Base-by-base conservation (phyloP, 2,329 filamentous ascomycete genomes). In the Beauveria australis region DNA sequence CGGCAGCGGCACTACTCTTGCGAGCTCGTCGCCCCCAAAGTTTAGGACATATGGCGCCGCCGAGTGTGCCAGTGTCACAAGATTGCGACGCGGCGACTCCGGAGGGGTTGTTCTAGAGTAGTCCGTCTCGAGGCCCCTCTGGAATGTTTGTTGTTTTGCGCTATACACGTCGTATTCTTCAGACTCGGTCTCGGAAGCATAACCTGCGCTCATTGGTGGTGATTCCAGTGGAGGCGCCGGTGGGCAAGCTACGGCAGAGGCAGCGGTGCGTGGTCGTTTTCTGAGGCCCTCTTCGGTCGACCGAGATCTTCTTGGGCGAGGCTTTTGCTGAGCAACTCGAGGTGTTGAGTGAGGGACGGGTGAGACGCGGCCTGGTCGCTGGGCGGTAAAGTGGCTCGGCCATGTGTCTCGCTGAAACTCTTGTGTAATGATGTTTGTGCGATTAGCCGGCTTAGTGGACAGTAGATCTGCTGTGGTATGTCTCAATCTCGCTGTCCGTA, bases 1-100 rank as follows among this genome's bases (percentile, higher is more conserved):
- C 0, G 81, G 80, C 0, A 85, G 72, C 1, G 79, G 82, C 6
- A 84, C 70, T 0, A 71, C 70, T 53, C 70, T 73, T 4, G 74
- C 72, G 10, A 73, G 54, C 49, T 76, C 74, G 2, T 76, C 74
- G n/a, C 64, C 64, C 4, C 67, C 65, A 24, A 71, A 63, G 30
- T 70, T 67, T 2, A 70, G 64, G 2, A 69, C 62, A 52, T 67
- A 72, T 0, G 70, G 66, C 37, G 69, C 68, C 5, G 69, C 63
- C 59, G 69, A 68, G 63, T 74, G 68, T 1, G 75, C 65, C 71
- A 73, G 73, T 5, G 73, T 71, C 52, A 75, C 69, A 14, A 76
- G 70, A 7, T 67, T 74, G 2, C 71, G 68, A 9, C 71, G 61
- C 9, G 72, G 72, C 14, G 72, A 74, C 3, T 72, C 70, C 3